Percentiles rank a stretch among this genome's conserved stretches.
Conservation (phyloP, 371 early-diverging fungal genomes). For the Rhizopus arrhizus region DNA sequence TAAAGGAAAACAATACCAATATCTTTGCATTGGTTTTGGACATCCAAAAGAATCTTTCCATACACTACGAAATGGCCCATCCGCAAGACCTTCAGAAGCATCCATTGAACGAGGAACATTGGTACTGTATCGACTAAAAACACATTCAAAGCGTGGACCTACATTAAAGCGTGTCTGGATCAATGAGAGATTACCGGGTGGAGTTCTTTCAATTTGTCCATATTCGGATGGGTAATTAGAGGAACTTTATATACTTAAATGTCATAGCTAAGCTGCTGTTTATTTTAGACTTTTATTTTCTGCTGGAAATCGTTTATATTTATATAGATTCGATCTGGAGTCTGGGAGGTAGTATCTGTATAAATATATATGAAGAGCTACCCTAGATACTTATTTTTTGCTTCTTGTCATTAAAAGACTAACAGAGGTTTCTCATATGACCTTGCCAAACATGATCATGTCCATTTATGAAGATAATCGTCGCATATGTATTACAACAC, state of each 20-base stretch:
- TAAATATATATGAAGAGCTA: too few relatives aligned
- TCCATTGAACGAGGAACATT: conserved; percentile 36
- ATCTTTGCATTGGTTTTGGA: conserved; percentile 45
- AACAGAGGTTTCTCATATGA: conserved; percentile 31
- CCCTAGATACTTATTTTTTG: not conserved
- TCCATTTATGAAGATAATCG: conserved; percentile 34
- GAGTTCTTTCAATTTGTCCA: conserved; percentile 46
- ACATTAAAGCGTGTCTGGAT: conserved; percentile 36
- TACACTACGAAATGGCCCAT: conserved; percentile 12
- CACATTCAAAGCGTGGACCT: conserved; percentile 11
- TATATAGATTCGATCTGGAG: conserved; percentile 35
- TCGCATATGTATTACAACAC: conserved; percentile 41
- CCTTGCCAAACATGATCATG: conserved; percentile 36
- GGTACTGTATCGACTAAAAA: conserved; percentile 41
- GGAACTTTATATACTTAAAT: too few relatives aligned
- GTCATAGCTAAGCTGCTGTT: too few relatives aligned
- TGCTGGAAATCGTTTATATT: conserved; percentile 32
- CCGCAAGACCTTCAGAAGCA: conserved; percentile 9
- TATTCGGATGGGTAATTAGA: conserved; percentile 40
- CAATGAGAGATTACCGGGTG: conserved; percentile 37
- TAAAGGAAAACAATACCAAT: conserved; percentile 32
- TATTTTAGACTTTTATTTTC: conserved; percentile 38
- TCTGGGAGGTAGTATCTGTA: conserved; percentile 27
- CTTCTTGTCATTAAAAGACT: conserved; percentile 19
- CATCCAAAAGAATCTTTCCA: conserved; percentile 25